Evolutionary conservation across 2,329 filamentous ascomycete species (phyloP).

Genomic region (Trichoderma pleuroti): DNA sequence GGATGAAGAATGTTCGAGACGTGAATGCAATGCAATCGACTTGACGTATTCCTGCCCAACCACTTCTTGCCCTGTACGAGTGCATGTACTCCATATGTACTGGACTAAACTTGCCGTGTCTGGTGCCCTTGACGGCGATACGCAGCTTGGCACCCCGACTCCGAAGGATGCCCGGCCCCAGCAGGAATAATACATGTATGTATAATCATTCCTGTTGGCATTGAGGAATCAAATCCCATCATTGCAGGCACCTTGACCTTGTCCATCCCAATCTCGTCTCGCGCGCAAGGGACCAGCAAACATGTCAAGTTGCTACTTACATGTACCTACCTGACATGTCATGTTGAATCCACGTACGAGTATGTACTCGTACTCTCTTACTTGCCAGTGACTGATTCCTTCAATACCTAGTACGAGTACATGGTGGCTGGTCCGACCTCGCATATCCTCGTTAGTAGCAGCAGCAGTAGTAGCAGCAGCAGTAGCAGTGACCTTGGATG

Average conservation of each 20-base stretch:
- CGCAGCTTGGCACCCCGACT: background rate
- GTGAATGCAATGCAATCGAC: background rate
- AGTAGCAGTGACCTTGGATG: too few relatives aligned
- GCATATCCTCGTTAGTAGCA: too few relatives aligned
- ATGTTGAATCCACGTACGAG: background rate
- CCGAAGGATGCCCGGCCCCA: background rate
- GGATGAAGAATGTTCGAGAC: background rate
- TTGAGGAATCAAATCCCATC: background rate
- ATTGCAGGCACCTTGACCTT: background rate
- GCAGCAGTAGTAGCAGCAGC: too few relatives aligned
- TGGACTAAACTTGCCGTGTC: too few relatives aligned
- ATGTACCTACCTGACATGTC: background rate
- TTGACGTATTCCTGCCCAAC: background rate
- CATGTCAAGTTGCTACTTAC: background rate
- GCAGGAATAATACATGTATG: background rate
- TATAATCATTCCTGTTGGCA: too few relatives aligned
- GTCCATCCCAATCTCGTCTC: background rate
- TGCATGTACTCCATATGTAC: background rate
- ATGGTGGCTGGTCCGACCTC: background rate
- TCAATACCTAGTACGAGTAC: background rate
- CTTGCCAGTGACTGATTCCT: background rate
- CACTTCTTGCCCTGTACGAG: background rate
- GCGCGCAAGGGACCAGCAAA: background rate
- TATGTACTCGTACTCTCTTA: too few relatives aligned
- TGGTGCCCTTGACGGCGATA: background rate